phyloP scores from a whole-genome alignment of 768 basidiomycete genomes.

The Lactarius pseudohatsudake region DNA sequence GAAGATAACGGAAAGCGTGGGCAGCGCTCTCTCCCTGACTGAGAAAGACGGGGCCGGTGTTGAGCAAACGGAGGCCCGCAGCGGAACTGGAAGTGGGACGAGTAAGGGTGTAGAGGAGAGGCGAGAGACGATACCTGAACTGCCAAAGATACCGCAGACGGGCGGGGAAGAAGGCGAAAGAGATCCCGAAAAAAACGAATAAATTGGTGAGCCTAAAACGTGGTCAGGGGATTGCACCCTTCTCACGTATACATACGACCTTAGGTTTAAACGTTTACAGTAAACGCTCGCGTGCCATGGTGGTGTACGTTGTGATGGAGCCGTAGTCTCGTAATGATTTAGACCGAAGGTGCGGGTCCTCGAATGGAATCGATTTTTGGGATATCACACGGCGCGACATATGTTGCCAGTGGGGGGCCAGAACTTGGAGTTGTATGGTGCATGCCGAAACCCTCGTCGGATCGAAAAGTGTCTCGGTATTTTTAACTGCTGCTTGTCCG shows the following conservation, averaged over 20 bases:
- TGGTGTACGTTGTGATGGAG: background rate
- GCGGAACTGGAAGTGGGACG: background rate
- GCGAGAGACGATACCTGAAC: background rate
- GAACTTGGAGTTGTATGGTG: background rate
- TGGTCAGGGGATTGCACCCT: background rate
- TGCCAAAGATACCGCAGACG: constrained; percentile 1
- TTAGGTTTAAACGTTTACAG: background rate
- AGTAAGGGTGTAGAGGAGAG: background rate
- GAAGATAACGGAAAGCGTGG: constrained; percentile 15
- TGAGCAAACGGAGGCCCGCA: background rate
- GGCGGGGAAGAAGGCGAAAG: background rate
- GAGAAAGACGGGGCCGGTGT: constrained; percentile 4
- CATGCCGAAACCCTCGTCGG: background rate
- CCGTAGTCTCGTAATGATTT: background rate
- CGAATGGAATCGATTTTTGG: background rate
- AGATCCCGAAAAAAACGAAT: background rate
- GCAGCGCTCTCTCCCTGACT: constrained; percentile 9
- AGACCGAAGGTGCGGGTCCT: background rate
- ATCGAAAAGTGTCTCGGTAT: background rate
- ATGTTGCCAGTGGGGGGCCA: background rate
- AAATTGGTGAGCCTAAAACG: constrained; percentile 2
- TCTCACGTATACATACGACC: background rate
- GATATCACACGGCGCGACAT: background rate
- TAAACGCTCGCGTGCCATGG: background rate
- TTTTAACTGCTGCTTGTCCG: no score